Evolutionary conservation across 441 rosid species (phyloP), one percentile per base, ranked within the genome.

Genomic region (Arabidopsis hybrid): DNA sequence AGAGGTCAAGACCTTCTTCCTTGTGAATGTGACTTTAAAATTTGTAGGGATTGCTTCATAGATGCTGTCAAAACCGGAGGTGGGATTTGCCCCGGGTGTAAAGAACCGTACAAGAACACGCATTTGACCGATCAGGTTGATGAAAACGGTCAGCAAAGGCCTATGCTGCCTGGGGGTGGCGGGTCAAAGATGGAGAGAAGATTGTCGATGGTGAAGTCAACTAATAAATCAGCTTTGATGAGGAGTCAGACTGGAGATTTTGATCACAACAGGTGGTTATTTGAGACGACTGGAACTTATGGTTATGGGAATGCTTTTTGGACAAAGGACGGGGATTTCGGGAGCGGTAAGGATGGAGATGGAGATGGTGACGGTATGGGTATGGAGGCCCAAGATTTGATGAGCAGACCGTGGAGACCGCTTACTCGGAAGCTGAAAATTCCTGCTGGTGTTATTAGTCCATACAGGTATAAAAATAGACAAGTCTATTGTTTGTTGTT

Each of bases 301-400:
- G 97, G 97, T 49, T 90, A 90, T 76, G 97, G 97, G 16, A 92
- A 92, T 85, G 97, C 97, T 29, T 87, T 90, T 72, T 92, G 96
- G 96, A 91, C 97, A 14, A 91, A 76, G 74, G 97, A 90, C 17
- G 97, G 92, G 7, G 86, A 87, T 61, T 75, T 88, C 34, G 90
- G 85, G 49, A 85, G 78, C 51, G 89, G 86, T n/a, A 83, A 87
- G 35, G 80, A 77, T 34, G 80, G 80, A n/a, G 78, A 75, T 45
- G 64, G 68, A 17, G 93, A 84, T 69, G 90, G 86, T 59, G 93
- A 86, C 6, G 26, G 26, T 21, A 21, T 21, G 26, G 83, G 74
- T 74, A 76, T 47, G 61, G 97, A 91, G 76, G 85, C 89, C n/a
- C 78, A 82, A 45, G 92, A 91, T 63, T 79, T 93, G 82, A 80